phyloP scores from a whole-genome alignment of 768 basidiomycete species.

The Termitomyces sp. region DNA sequence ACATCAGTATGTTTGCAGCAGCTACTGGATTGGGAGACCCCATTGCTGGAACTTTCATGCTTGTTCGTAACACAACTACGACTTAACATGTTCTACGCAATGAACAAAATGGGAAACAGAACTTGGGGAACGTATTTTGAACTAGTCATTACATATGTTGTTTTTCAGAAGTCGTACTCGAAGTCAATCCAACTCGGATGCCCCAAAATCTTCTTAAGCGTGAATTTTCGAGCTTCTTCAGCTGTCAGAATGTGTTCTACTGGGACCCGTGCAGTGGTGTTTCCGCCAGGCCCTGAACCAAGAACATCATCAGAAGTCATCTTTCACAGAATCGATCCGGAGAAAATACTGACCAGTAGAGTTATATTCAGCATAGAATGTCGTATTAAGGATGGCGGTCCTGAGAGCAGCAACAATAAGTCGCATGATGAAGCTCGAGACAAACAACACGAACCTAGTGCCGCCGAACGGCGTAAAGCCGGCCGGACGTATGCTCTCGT shows the following conservation, averaged over 20 bases:
- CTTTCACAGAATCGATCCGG: neutral
- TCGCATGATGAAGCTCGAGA: neutral
- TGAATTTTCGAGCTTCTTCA: constrained; percentile 35
- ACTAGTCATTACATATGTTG: neutral
- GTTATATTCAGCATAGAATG: constrained; percentile 53
- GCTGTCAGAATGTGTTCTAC: constrained; percentile 43
- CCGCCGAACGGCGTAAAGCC: constrained; percentile 48
- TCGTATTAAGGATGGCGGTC: constrained; percentile 44
- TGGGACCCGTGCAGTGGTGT: constrained; percentile 35
- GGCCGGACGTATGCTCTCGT: constrained; percentile 43
- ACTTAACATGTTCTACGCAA: neutral
- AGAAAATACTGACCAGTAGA: constrained; percentile 36
- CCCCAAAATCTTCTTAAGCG: constrained; percentile 47
- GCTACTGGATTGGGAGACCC: constrained; percentile 37
- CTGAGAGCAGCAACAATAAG: constrained; percentile 18
- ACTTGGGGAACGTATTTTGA: neutral
- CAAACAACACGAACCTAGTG: constrained; percentile 25
- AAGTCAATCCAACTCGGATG: constrained; percentile 54
- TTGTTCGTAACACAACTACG: constrained; percentile 16
- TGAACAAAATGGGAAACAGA: neutral
- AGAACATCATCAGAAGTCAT: neutral
- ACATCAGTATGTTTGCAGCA: constrained; percentile 15
- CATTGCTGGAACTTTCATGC: constrained; percentile 43
- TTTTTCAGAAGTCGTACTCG: constrained; percentile 32
- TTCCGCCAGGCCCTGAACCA: constrained; percentile 47